phyloP scores from a whole-genome alignment of 306 rosid genomes.

The Delonix regia region DNA sequence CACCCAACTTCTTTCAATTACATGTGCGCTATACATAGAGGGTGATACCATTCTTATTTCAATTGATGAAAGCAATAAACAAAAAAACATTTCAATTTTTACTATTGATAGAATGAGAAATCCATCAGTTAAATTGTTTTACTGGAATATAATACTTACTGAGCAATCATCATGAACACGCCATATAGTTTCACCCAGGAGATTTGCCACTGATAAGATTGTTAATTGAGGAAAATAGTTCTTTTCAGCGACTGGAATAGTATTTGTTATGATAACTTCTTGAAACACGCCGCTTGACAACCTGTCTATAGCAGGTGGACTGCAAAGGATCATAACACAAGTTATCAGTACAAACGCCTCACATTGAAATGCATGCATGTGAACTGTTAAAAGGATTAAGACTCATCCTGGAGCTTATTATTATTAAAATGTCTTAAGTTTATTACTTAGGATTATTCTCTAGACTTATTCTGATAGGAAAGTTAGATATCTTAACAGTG shows the following conservation, averaged over 20 bases:
- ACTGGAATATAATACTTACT: constrained; percentile 84
- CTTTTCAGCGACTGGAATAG: constrained; percentile 83
- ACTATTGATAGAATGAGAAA: constrained; percentile 25
- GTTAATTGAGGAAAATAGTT: constrained; percentile 93
- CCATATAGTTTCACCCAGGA: constrained; percentile 98
- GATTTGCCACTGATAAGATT: constrained; percentile 91
- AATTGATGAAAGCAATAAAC: not conserved
- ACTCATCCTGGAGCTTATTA: too few species aligned
- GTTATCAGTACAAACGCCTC: constrained; percentile 5
- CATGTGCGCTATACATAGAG: too few species aligned
- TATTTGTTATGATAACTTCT: constrained; percentile 93
- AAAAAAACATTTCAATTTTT: constrained; percentile 6
- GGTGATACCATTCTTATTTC: constrained; percentile 11
- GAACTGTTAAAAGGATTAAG: too few species aligned
- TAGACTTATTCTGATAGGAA: too few species aligned
- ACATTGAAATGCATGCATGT: not conserved
- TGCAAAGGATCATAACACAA: constrained; percentile 43
- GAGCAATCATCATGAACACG: constrained; percentile 99
- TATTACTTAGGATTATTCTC: too few species aligned
- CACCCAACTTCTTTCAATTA: constrained; percentile 6
- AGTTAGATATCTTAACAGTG: too few species aligned
- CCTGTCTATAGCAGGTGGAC: constrained; percentile 97
- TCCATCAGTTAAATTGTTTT: constrained; percentile 27
- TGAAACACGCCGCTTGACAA: constrained; percentile 90
- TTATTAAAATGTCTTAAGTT: too few species aligned